A percentile compares a stretch with the other conserved stretches of the same genome.
Conservation (phyloP, 108 stramenopile species). For the Mayamaea pseudoterrestris region DNA sequence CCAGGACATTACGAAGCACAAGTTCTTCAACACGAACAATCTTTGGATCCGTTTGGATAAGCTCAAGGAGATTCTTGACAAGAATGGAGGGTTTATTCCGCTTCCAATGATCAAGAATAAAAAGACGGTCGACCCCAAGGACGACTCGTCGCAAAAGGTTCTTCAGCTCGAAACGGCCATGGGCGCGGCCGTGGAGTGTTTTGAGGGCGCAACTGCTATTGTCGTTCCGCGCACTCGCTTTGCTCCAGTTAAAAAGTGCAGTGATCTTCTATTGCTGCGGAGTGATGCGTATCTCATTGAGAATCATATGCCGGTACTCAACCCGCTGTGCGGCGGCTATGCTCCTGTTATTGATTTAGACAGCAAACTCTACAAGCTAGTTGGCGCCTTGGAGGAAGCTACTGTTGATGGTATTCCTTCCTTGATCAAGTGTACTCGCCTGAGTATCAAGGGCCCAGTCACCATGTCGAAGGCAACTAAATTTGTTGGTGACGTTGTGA, state of each 20-base stretch:
- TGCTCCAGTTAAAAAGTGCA: conserved; percentile 99
- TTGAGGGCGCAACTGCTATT: conserved; percentile 85
- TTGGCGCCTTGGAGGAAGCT: conserved; percentile 87
- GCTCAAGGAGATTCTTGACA: conserved; percentile 88
- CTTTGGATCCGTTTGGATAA: conserved; percentile 96
- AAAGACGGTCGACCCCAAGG: conserved; percentile 98
- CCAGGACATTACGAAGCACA: conserved; percentile 92
- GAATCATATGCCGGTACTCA: conserved; percentile 79
- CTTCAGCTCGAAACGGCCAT: conserved; percentile 98
- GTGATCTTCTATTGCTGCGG: conserved; percentile 91
- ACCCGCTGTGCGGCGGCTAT: conserved; percentile 67
- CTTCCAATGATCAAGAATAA: conserved; percentile 97
- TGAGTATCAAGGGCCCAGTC: conserved; percentile 84
- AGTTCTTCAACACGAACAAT: conserved; percentile 99
- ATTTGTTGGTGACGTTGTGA: conserved; percentile 79
- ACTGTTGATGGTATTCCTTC: conserved; percentile 82
- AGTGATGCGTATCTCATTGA: conserved; percentile 92
- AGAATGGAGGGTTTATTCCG: conserved; percentile 91
- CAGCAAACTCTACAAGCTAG: conserved; percentile 92
- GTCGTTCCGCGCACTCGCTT: conserved; percentile 96
- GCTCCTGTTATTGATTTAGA: conserved; percentile 88
- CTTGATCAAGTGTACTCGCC: conserved; percentile 80
- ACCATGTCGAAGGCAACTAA: conserved; percentile 73
- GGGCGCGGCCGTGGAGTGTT: conserved; percentile 99
- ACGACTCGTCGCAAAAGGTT: conserved; percentile 84